Conservation (phyloP, 2,329 filamentous ascomycete species). For the Claviceps citrina region DNA sequence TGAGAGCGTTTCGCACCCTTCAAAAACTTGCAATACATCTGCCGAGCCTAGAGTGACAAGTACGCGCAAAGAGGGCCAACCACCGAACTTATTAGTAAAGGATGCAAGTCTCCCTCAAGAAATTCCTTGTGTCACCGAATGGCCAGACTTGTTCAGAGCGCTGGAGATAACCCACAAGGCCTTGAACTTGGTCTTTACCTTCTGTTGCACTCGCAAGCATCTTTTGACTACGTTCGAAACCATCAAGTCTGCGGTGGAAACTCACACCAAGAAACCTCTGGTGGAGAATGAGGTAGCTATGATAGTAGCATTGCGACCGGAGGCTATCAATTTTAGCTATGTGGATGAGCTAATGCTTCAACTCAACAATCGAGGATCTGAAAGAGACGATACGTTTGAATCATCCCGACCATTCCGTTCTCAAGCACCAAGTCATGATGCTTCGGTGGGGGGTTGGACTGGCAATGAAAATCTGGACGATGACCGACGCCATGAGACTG, state of each 20-base stretch:
- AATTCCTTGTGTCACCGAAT: slow-evolving; percentile 26
- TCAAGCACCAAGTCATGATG: slow-evolving; percentile 35
- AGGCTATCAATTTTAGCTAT: slow-evolving; percentile 68
- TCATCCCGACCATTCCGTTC: slow-evolving; percentile 28
- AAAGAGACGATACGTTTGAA: slow-evolving; percentile 49
- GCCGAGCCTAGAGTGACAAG: not conserved
- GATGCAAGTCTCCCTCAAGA: not conserved
- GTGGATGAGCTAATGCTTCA: slow-evolving; percentile 74
- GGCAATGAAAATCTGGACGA: slow-evolving; percentile 29
- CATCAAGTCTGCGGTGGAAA: slow-evolving; percentile 70
- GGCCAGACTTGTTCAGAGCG: slow-evolving; percentile 60
- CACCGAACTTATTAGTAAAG: not conserved
- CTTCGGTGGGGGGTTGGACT: slow-evolving; percentile 40
- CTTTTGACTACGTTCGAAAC: slow-evolving; percentile 84
- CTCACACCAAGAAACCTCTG: slow-evolving; percentile 58
- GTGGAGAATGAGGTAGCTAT: slow-evolving; percentile 65
- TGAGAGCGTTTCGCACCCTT: not conserved
- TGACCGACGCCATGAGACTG: slow-evolving; percentile 4
- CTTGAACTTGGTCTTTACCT: slow-evolving; percentile 84
- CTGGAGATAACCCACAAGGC: slow-evolving; percentile 68
- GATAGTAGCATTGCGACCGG: slow-evolving; percentile 63
- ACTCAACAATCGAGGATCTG: slow-evolving; percentile 57
- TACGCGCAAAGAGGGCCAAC: not conserved
- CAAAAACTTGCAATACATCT: not conserved
- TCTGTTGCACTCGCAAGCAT: slow-evolving; percentile 85